Percentiles rank a stretch among this genome's conserved stretches.
phyloP scores from a whole-genome alignment of 1,284 basidiomycete genomes.

The Apiotrichum laibachii region DNA sequence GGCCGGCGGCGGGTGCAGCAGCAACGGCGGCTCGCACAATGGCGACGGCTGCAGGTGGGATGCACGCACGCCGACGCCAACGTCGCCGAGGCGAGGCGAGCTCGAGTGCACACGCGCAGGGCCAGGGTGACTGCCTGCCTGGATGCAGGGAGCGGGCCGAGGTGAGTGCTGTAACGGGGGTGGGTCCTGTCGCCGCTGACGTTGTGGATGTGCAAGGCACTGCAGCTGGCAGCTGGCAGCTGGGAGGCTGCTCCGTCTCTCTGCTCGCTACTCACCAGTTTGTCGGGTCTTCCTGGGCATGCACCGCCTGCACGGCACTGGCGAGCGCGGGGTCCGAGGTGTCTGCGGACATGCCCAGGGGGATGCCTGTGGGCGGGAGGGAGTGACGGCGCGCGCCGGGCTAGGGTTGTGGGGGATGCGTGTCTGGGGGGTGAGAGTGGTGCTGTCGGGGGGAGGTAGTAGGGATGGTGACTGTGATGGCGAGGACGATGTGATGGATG shows the following conservation, averaged over 20 bases:
- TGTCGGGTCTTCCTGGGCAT: slow-evolving; percentile 24
- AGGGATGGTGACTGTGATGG: too few species aligned
- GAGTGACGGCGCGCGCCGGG: neutral
- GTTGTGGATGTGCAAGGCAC: neutral
- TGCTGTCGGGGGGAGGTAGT: too few species aligned
- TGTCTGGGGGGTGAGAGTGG: neutral
- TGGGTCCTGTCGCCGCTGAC: neutral
- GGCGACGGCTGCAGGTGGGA: too few species aligned
- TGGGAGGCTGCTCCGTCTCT: too few species aligned
- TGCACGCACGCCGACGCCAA: too few species aligned
- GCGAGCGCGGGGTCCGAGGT: slow-evolving; percentile 34
- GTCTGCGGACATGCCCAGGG: slow-evolving; percentile 35
- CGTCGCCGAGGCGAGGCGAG: too few species aligned
- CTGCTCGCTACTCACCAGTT: too few species aligned
- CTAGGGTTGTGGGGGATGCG: neutral
- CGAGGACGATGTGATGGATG: too few species aligned
- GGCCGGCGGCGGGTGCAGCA: too few species aligned
- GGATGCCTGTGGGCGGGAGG: neutral
- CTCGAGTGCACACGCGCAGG: too few species aligned
- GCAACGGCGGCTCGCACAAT: too few species aligned
- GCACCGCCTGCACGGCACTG: slow-evolving; percentile 22
- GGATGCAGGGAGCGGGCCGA: neutral
- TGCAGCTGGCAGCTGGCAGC: neutral
- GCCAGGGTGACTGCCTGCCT: neutral
- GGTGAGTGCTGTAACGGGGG: neutral